Percentiles rank a stretch among this genome's conserved stretches.
These are phyloP conservation scores for Sphagnum fallax DNA, from an alignment of 228 moss, liverwort and hornwort genomes.

Conservation along the genomic window DNA sequence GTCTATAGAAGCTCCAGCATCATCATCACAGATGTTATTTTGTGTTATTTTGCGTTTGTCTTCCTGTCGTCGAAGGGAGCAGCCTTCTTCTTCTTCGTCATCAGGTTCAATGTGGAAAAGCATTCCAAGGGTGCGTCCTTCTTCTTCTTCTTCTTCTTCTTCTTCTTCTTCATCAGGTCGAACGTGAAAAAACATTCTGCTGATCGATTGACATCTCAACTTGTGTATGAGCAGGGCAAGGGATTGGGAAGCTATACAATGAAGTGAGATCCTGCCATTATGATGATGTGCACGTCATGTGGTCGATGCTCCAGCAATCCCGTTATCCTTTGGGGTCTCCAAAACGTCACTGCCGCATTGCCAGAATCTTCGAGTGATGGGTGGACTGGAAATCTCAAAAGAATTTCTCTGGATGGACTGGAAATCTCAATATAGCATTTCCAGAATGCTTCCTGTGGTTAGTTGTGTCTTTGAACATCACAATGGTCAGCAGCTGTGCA, in stretches of 20 bases:
- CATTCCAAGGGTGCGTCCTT: not conserved
- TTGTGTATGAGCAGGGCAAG: constrained; percentile 12
- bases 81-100: not conserved
- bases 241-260: constrained; percentile 28
- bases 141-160: no score
- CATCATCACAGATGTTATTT: no score
- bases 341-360: constrained; percentile 4
- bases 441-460: no score
- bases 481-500: no score
- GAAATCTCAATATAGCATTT: no score
- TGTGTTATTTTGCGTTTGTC: no score
- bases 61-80: not conserved
- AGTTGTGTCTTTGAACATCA: no score
- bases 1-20: no score
- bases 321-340: constrained; percentile 8
- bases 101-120: not conserved
- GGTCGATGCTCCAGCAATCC: constrained; percentile 28
- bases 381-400: no score
- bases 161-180: not conserved
- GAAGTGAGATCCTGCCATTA: constrained; percentile 34
- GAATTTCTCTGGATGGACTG: no score
- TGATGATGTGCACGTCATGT: constrained; percentile 33
- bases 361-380: constrained; percentile 4
- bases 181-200: not conserved
- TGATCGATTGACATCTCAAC: not conserved